A percentile compares a stretch with the other conserved stretches of the same genome.
Evolutionary conservation across 2,329 filamentous ascomycete species (phyloP).

Genomic region (Pseudogymnoascus sp.): DNA sequence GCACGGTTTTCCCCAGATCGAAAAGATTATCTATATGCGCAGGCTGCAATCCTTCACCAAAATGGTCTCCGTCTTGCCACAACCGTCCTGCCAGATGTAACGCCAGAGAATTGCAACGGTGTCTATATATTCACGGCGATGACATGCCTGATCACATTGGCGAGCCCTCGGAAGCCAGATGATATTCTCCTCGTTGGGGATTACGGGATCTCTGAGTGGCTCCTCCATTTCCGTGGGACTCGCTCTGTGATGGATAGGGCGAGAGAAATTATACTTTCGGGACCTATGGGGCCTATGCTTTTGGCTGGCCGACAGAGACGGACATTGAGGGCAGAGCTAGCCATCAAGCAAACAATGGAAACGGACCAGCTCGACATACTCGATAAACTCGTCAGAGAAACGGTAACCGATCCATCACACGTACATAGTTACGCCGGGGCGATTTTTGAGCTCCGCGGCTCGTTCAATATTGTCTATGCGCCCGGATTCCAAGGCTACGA

Average conservation of each 20-base stretch:
- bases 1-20: constrained; percentile 33
- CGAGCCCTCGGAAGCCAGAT: constrained; percentile 27
- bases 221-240: constrained; percentile 31
- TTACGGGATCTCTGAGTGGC: constrained; percentile 31
- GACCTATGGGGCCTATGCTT: constrained; percentile 25
- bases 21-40: constrained; percentile 32
- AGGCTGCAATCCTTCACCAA: constrained; percentile 32
- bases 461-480: constrained; percentile 23
- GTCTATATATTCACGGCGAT: constrained; percentile 34
- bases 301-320: constrained; percentile 19
- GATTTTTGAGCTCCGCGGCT: constrained; percentile 29
- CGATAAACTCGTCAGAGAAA: constrained; percentile 17
- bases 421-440: constrained; percentile 26
- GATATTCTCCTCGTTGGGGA: constrained; percentile 31
- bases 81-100: constrained; percentile 28
- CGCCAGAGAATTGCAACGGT: constrained; percentile 28
- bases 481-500: constrained; percentile 23
- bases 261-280: constrained; percentile 17
- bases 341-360: constrained; percentile 11
- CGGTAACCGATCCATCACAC: constrained; percentile 16
- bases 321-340: constrained; percentile 12
- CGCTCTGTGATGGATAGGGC: constrained; percentile 27
- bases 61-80: constrained; percentile 25
- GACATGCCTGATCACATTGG: constrained; percentile 31
- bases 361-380: constrained; percentile 18